Evolutionary conservation across 176 grass and related monocot genomes (phyloP).

Genomic region (maize (Zea mays)): DNA sequence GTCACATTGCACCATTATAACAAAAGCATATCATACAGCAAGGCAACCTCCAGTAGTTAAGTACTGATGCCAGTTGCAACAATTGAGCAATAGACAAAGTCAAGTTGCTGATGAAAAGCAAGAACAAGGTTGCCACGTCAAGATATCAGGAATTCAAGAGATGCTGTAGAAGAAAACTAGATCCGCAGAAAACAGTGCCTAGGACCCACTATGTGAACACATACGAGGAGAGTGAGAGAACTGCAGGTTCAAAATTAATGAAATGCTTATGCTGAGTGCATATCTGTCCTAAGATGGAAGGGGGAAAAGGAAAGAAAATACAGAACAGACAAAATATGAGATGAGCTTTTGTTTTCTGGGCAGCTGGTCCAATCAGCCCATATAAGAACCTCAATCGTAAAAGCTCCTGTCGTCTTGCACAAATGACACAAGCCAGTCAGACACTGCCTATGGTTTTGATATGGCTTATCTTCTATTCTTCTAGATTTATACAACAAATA

Average conservation of each 20-base stretch:
- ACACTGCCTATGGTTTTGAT: background rate
- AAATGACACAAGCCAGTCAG: background rate
- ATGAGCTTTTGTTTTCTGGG: background rate
- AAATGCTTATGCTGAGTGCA: slow-evolving; percentile 53
- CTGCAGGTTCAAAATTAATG: slow-evolving; percentile 66
- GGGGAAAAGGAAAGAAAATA: no score
- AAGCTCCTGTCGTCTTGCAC: background rate
- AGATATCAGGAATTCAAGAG: slow-evolving; percentile 9
- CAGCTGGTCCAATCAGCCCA: background rate
- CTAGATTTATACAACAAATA: background rate
- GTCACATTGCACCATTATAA: no score
- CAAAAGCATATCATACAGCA: background rate
- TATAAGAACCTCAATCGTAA: background rate
- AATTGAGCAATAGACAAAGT: background rate
- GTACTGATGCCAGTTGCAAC: background rate
- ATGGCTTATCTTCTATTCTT: background rate
- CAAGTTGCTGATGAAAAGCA: slow-evolving; percentile 7
- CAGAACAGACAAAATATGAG: no score
- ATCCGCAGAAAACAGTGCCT: slow-evolving; percentile 44
- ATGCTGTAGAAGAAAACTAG: background rate
- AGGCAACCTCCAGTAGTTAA: slow-evolving; percentile 11
- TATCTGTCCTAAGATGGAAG: background rate
- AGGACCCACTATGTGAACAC: slow-evolving; percentile 44
- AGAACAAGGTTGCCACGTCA: background rate
- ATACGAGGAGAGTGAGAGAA: slow-evolving; percentile 60